A percentile compares a stretch with the other conserved stretches of the same genome.
Evolutionary conservation across 1,284 basidiomycete genomes (phyloP).

Genomic region (Fomitiporia mediterranea): DNA sequence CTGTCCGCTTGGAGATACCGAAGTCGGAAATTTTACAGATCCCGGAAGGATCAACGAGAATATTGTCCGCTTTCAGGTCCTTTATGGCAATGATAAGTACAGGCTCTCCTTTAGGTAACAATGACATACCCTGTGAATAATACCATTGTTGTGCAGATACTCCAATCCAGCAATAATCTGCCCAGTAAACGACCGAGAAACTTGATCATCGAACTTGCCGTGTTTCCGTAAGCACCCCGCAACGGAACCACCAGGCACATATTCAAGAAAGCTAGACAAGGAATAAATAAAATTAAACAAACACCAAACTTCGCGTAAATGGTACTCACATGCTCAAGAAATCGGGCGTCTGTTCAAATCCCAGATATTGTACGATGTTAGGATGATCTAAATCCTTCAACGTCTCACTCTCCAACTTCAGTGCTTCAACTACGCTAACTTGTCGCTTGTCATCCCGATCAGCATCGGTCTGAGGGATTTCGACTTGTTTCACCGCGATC

Average conservation of each 20-base stretch:
- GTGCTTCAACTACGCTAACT: constrained; percentile 80
- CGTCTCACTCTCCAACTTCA: constrained; percentile 93
- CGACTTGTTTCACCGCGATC: constrained; percentile 99
- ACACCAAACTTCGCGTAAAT: no score
- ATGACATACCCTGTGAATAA: constrained; percentile 78
- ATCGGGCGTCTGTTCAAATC: constrained; percentile 90
- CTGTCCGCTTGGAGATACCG: constrained; percentile 89
- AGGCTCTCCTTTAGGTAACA: constrained; percentile 4
- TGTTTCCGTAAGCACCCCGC: constrained; percentile 90
- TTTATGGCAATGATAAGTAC: constrained; percentile 36
- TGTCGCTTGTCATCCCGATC: constrained; percentile 89
- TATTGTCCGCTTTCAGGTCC: constrained; percentile 98
- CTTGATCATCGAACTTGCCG: constrained; percentile 89
- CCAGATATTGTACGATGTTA: constrained; percentile 96
- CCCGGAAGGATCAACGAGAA: constrained; percentile 90
- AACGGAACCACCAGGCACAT: constrained; percentile 96
- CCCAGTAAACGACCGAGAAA: constrained; percentile 88
- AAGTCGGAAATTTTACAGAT: constrained; percentile 99
- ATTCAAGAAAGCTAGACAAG: constrained; percentile 82
- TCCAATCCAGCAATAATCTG: constrained; percentile 93
- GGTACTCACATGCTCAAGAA: constrained; percentile 86
- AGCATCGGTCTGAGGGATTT: constrained; percentile 84
- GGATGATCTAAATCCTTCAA: constrained; percentile 96
- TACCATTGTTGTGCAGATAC: constrained; percentile 89
- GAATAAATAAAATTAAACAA: no score